phyloP scores from a whole-genome alignment of 768 basidiomycete species.

The Leucosporidium creatinivorum region DNA sequence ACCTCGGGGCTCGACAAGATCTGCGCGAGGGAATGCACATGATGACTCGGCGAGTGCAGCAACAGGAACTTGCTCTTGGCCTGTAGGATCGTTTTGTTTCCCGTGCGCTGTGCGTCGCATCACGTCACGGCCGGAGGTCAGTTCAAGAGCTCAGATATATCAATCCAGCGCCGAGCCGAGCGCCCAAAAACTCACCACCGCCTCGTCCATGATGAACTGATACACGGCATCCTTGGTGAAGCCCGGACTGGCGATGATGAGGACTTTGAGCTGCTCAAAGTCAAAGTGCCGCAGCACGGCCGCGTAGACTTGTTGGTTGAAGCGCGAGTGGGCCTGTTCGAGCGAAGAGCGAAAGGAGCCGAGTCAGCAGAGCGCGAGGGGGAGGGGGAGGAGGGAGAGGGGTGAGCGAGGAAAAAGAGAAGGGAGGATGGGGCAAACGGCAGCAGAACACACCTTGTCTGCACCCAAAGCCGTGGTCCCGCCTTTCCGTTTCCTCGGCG shows the following conservation, averaged over 20 bases:
- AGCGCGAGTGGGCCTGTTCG: conserved; percentile 60
- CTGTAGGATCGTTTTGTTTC: conserved; percentile 72
- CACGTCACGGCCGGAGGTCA: background rate
- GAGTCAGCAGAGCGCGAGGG: background rate
- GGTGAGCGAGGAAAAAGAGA: background rate
- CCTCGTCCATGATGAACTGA: conserved; percentile 75
- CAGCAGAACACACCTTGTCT: conserved; percentile 64
- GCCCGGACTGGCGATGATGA: conserved; percentile 94
- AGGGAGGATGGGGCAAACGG: no score
- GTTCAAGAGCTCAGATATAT: background rate
- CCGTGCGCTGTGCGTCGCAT: conserved; percentile 30
- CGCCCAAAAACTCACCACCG: conserved; percentile 42
- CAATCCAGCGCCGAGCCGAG: background rate
- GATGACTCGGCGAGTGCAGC: conserved; percentile 84
- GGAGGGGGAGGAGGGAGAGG: background rate
- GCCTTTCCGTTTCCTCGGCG: conserved; percentile 83
- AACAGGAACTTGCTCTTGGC: conserved; percentile 78
- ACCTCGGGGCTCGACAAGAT: conserved; percentile 93
- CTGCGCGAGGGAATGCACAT: conserved; percentile 92
- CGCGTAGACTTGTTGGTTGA: conserved; percentile 76
- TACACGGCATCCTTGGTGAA: conserved; percentile 87
- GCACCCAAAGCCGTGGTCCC: conserved; percentile 72
- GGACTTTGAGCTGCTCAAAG: conserved; percentile 69
- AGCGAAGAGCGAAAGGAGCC: background rate
- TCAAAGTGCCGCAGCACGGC: conserved; percentile 87